Conservation (phyloP, 805 yeast species). For the Blastobotrys americana region DNA sequence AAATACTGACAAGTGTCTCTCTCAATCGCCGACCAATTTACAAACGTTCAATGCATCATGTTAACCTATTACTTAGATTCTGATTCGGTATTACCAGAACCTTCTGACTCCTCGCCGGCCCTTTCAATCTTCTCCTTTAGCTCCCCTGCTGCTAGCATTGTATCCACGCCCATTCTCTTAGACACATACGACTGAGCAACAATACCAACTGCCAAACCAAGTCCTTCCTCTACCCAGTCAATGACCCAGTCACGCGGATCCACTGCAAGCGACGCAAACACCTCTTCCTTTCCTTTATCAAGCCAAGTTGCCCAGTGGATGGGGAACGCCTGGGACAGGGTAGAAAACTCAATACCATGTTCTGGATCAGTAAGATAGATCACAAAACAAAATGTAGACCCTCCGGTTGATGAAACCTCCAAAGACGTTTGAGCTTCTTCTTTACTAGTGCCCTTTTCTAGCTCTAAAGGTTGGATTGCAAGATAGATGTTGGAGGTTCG, state of each 20-base stretch:
- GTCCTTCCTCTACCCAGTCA: constrained; percentile 73
- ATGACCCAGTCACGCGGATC: constrained; percentile 80
- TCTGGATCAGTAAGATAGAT: constrained; percentile 70
- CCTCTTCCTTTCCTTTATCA: constrained; percentile 34
- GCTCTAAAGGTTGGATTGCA: constrained; percentile 52
- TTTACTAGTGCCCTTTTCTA: constrained; percentile 33
- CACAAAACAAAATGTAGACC: constrained; percentile 59
- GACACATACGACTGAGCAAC: constrained; percentile 87
- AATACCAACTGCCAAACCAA: constrained; percentile 73
- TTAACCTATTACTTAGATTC: too few species aligned
- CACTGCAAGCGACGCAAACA: constrained; percentile 40
- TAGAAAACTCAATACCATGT: constrained; percentile 64
- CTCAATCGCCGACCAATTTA: too few species aligned
- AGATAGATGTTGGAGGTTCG: constrained; percentile 57
- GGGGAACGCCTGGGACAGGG: constrained; percentile 88
- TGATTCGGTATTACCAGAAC: too few species aligned
- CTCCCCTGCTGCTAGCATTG: constrained; percentile 5
- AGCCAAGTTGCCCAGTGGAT: constrained; percentile 90
- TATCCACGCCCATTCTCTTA: constrained; percentile 67
- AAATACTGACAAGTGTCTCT: too few species aligned
- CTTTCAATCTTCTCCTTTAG: not conserved
- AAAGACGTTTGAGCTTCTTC: constrained; percentile 14
- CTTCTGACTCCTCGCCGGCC: too few species aligned
- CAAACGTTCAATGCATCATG: too few species aligned
- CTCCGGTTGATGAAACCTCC: constrained; percentile 31